Evolutionary conservation across 2,329 filamentous ascomycete genomes (phyloP), one percentile per base, ranked within the genome.

Genomic region (Neofusicoccum umdonicola): DNA sequence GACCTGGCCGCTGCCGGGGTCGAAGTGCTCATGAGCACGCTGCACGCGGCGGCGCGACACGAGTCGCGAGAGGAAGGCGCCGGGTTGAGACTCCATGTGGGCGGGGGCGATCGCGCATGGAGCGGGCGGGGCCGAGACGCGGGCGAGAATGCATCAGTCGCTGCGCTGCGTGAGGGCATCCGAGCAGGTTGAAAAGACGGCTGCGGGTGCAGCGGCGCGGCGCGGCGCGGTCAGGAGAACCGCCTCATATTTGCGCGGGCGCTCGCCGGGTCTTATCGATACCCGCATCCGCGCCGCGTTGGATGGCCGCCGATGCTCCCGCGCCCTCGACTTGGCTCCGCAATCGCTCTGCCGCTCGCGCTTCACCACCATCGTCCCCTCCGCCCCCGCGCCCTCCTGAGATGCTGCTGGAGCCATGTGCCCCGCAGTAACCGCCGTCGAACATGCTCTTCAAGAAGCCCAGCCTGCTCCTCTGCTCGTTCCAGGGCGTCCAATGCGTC

Each of bases 371-470:
- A 6, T 41, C 50, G 35, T 41, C 35, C 11, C 27, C 54, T 22
- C 39, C 35, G 3, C 8, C 35, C 17, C 22, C 63, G 13, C 47
- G 34, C 37, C 37, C 45, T 31, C 27, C 22, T 41, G n/a, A n/a
- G 41, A 52, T 45, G 37, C 52, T 52, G 35, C 34, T 34, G 37
- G 63, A 61, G 63, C 54, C 63, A 65, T 65, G 63, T 52, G 52
- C 63, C 39, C 54, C 45, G 39, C 54, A 17, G 47, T 41, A 48
- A 52, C 37, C 34, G 9, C 37, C 13, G 7, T 22, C n/a, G 63
- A 65, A 69, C 45, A 80, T 80, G 78, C 72, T 79, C 67, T 70
- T 72, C 68, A 79, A 73, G 67, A 76, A 75, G 63, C 70, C 72
- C 65, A 69, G 69, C 63, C 61, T 73, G 61, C 68, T 77, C 35